Evolutionary conservation across 202 grass and related monocot species (phyloP), one percentile per base, ranked within the genome.

Genomic region (Setaria viridis): DNA sequence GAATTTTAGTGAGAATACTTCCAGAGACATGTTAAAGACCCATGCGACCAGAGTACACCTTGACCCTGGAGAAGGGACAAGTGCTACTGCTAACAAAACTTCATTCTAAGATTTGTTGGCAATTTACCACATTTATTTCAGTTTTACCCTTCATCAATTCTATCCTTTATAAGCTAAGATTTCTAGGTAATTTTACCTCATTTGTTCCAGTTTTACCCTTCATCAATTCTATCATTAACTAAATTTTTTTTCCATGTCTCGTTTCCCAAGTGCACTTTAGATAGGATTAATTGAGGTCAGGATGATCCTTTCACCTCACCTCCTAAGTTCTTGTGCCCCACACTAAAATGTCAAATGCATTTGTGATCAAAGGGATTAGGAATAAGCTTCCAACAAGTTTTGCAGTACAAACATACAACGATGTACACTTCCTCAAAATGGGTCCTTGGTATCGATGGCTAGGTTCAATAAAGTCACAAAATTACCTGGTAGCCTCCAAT

Each of bases 401-500:
- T 32, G 11, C 12, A 16, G 13, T 49, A 60, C 4, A 84, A 75
- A 54, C 12, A 75, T 17, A 73, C 10, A 43, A 9, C 14, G 0
- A 6, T 3, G 9, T 15, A 60, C 63, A 25, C 51, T 57, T 47
- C 72, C 21, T 48, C 11, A 30, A 41, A 32, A 69, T 30, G 30
- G 19, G 46, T 20, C 42, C 32, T 73, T 20, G 50, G 55, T 33
- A 16, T 3, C 77, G 41, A 49, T 53, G 33, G 80, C 41, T 56
- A 59, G 53, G 78, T 9, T 75, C 17, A 11, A 71, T n/a, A 19
- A 46, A 78, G 21, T 41, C 68, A 80, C 33, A 71, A 77, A 71
- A 74, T 41, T 80, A 99, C 97, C 94, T 99, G 90, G 85, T 93
- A 94, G 6, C 97, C 97, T 67, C 97, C 97, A 75, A 99, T 96